Conservation (phyloP, 257 asterid species). For the Avicennia marina region DNA sequence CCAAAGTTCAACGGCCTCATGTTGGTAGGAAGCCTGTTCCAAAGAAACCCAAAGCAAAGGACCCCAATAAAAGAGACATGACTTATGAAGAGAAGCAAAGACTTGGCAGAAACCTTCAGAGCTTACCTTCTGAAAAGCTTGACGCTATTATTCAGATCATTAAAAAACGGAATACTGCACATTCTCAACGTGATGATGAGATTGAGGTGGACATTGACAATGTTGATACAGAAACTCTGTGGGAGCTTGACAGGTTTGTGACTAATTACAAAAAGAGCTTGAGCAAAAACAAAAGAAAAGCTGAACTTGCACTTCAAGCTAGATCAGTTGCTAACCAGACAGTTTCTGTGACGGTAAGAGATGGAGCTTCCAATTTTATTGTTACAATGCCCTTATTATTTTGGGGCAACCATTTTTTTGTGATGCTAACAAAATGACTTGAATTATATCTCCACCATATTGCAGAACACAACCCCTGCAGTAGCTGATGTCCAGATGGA, state of each 20-base stretch:
- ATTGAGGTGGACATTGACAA: constrained; percentile 65
- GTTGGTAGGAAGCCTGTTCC: constrained; percentile 48
- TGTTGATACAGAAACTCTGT: constrained; percentile 63
- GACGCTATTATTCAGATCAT: constrained; percentile 68
- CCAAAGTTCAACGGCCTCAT: constrained; percentile 14
- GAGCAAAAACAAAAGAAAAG: constrained; percentile 61
- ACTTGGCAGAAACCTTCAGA: constrained; percentile 59
- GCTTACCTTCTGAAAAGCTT: constrained; percentile 62
- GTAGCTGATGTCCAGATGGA: not conserved
- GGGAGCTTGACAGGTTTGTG: constrained; percentile 76
- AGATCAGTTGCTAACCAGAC: constrained; percentile 32
- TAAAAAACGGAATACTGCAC: constrained; percentile 52
- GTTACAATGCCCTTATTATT: not conserved
- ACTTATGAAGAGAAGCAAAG: constrained; percentile 67
- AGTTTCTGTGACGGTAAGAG: constrained; percentile 29
- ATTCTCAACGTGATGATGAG: constrained; percentile 58
- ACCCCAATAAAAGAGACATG: constrained; percentile 65
- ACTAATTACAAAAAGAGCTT: constrained; percentile 59
- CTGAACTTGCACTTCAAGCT: constrained; percentile 52
- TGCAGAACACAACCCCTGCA: not conserved
- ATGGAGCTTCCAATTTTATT: not conserved
- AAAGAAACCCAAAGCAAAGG: constrained; percentile 74
- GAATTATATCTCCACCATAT: not conserved
- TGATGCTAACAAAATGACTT: not conserved
- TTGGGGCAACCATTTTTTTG: not conserved